Base-by-base conservation (phyloP, 305 asterid species). In the Fraxinus ornus region DNA sequence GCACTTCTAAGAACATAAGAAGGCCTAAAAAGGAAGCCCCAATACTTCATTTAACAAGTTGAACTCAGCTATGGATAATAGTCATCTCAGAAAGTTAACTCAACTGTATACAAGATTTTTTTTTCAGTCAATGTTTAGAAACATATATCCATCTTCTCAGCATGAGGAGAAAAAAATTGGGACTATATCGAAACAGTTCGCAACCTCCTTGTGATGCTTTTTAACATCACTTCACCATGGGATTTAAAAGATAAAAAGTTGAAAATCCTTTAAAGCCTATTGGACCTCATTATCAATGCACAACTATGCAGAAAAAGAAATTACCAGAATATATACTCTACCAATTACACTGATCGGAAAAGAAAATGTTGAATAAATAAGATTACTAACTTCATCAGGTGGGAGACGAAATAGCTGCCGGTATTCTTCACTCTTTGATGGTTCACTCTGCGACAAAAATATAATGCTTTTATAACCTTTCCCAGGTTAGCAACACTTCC, bases 391-490 rank as follows among this genome's bases (percentile, higher is more conserved):
- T 92, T 96, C 99, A 74, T 93, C 95, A 70, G 86, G 89, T 70
- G 98, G 98, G 84, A 96, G 97, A 74, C 92, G 98, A 85, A 96
- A 94, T 82, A 96, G 89, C 82, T 92, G 97, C 82, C 99, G 90
- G 78, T 94, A 96, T 86, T 96, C 99, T 92, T 96, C 98, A 86
- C 91, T 93, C 91, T 85, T 94, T 83, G 97, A 84, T 19, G 71
- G 79, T 70, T 85, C 95, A 86, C 85, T 85, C 99, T 96, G 97
- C 26, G 85, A 78, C 75, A 74, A 83, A 84, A 78, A 80, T 84
- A 81, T 24, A 78, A 62, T 8, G 47, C n/a, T 81, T 83, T 64
- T 60, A 19, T 60, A 60, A 60, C 4, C 70, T n/a, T 60, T 60
- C 70, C 70, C 22, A 6, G 70, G 70, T 60, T 57, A 57, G 28